These are phyloP conservation scores for Epichloe glyceriae DNA, from an alignment of 2,329 filamentous ascomycete genomes.

Conservation along the genomic window DNA sequence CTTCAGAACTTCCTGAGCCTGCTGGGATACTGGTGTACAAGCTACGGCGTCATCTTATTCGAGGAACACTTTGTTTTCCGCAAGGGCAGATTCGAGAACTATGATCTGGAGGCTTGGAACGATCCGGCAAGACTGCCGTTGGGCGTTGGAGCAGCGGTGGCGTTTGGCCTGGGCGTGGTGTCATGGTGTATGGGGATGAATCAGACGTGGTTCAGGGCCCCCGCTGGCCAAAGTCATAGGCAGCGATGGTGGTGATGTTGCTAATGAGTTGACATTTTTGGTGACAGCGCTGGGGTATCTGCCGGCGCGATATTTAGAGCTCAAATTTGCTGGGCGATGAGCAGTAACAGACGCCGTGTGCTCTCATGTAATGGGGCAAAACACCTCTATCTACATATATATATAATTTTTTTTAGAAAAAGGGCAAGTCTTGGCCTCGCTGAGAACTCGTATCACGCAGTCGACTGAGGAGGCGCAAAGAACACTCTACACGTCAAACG, in stretches of 20 bases:
- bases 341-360: not conserved
- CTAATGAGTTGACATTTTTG: slow-evolving; percentile 27
- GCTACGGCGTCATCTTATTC: slow-evolving; percentile 27
- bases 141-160: slow-evolving; percentile 28
- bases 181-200: slow-evolving; percentile 41
- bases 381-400: too few species aligned
- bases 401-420: too few species aligned
- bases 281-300: slow-evolving; percentile 27
- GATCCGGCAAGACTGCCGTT: slow-evolving; percentile 26
- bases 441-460: too few species aligned
- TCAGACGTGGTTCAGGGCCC: slow-evolving; percentile 40
- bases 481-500: too few species aligned
- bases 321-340: slow-evolving; percentile 14
- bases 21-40: slow-evolving; percentile 33
- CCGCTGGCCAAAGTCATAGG: slow-evolving; percentile 41
- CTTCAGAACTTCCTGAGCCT: slow-evolving; percentile 31
- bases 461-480: too few species aligned
- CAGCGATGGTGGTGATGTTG: slow-evolving; percentile 47
- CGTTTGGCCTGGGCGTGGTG: slow-evolving; percentile 28
- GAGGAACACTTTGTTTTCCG: slow-evolving; percentile 30
- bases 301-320: slow-evolving; percentile 28
- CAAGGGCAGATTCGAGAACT: slow-evolving; percentile 24
- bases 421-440: too few species aligned
- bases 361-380: not conserved
- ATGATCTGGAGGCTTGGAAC: slow-evolving; percentile 32